A percentile compares a stretch with the other conserved stretches of the same genome.
Conservation (phyloP, 1,284 basidiomycete genomes). For the Fereydounia khargensis region DNA sequence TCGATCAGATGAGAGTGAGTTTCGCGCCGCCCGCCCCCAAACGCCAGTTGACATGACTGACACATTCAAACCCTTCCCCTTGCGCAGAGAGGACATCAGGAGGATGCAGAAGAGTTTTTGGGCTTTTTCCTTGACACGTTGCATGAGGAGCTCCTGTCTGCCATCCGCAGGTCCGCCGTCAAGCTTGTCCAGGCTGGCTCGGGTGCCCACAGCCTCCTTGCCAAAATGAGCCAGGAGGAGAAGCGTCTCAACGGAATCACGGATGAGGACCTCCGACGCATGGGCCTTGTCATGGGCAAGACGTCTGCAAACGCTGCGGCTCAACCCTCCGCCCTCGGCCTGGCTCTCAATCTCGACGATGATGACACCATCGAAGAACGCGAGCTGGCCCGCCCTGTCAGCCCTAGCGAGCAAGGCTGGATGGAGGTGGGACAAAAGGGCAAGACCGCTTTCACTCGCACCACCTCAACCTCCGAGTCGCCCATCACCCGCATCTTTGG, state of each 20-base stretch:
- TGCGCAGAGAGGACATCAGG: constrained; percentile 80
- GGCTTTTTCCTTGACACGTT: constrained; percentile 93
- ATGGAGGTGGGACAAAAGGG: constrained; percentile 90
- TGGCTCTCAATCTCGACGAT: constrained; percentile 20
- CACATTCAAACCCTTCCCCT: not conserved
- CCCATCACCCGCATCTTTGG: constrained; percentile 90
- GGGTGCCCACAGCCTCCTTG: constrained; percentile 17
- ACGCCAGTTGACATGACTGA: no score
- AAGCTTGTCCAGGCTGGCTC: constrained; percentile 54
- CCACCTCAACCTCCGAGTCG: constrained; percentile 75
- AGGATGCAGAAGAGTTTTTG: constrained; percentile 98
- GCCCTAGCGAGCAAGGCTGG: constrained; percentile 64
- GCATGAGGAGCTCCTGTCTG: constrained; percentile 81
- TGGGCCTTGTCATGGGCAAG: constrained; percentile 17
- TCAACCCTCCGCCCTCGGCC: constrained; percentile 1
- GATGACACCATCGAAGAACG: constrained; percentile 63
- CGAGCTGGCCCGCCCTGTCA: constrained; percentile 45
- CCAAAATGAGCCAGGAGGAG: constrained; percentile 26
- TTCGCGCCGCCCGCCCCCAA: no score
- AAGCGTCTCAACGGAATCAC: constrained; percentile 31
- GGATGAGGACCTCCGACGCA: constrained; percentile 17
- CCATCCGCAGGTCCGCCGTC: constrained; percentile 61
- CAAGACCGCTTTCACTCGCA: constrained; percentile 75
- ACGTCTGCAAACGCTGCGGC: not conserved
- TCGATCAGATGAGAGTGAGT: constrained; percentile 84